Percentiles rank a stretch among this genome's conserved stretches.
These are phyloP conservation scores for Phytophthora melonis DNA, from an alignment of 352 stramenopile species.

Conservation along the genomic window DNA sequence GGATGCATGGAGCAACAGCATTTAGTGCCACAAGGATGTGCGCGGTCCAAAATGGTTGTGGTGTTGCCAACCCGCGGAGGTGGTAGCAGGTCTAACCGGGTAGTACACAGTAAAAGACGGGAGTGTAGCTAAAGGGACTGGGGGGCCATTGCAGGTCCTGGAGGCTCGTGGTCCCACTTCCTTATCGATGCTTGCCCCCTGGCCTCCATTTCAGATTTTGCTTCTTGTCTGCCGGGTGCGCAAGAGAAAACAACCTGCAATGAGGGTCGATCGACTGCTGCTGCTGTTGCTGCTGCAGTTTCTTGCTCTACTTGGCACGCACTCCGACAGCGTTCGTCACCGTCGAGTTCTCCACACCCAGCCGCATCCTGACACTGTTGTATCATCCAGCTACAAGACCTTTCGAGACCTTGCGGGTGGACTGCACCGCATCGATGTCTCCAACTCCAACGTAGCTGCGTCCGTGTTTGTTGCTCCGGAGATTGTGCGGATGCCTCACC, in stretches of 20 bases:
- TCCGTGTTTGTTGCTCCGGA: conserved; percentile 15
- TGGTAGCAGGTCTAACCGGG: not conserved
- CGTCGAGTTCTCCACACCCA: conserved; percentile 3
- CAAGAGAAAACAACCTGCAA: not conserved
- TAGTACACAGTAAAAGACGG: not conserved
- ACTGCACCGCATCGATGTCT: conserved; percentile 9
- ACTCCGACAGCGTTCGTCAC: conserved; percentile 13
- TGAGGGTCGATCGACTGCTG: conserved; percentile 4
- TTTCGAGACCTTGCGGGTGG: conserved; percentile 20
- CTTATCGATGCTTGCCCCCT: not conserved
- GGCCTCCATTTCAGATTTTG: conserved; percentile 9
- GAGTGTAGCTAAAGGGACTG: not conserved
- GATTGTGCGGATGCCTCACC: not conserved
- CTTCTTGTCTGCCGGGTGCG: not conserved
- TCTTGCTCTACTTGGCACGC: not conserved
- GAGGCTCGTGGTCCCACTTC: not conserved
- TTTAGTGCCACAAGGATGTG: not conserved
- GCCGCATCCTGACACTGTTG: not conserved
- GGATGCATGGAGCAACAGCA: too few species aligned
- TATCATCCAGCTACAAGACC: conserved; percentile 17
- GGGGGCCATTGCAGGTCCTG: not conserved
- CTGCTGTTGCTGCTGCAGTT: not conserved
- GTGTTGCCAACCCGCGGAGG: not conserved
- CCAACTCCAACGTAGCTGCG: conserved; percentile 16
- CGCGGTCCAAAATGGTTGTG: not conserved